Evolutionary conservation across 345 rosid species (phyloP).

Genomic region (Lepidium africanum): DNA sequence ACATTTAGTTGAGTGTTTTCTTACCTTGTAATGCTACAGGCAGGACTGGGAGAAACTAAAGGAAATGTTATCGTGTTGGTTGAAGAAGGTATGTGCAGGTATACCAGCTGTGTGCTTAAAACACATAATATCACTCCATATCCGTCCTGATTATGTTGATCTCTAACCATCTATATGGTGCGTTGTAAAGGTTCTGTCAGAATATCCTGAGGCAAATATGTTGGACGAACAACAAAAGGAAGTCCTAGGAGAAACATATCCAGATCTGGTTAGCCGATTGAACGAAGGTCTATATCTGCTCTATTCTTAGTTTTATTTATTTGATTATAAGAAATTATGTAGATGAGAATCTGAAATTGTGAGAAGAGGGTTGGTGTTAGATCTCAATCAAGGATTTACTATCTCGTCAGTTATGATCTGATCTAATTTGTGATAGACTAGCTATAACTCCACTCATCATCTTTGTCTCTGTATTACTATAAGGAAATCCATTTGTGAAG

Average conservation of each 20-base stretch:
- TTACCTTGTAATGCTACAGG: conserved; percentile 37
- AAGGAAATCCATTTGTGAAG: not conserved
- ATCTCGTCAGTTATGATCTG: not conserved
- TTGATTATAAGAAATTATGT: not conserved
- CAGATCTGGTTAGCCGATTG: conserved; percentile 51
- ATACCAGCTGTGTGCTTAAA: conserved; percentile 31
- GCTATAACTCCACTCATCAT: not conserved
- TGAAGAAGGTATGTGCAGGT: conserved; percentile 98
- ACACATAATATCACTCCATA: not conserved
- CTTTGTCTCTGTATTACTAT: not conserved
- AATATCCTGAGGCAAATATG: conserved; percentile 79
- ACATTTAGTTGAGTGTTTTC: not conserved
- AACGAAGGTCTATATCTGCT: conserved; percentile 54
- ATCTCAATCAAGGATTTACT: not conserved
- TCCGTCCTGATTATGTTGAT: not conserved
- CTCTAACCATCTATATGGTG: conserved; percentile 20
- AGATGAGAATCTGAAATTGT: not conserved
- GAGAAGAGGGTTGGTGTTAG: not conserved
- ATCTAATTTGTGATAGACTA: not conserved
- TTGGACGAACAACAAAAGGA: conserved; percentile 51
- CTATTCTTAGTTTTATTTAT: conserved; percentile 7
- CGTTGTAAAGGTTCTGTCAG: conserved; percentile 56
- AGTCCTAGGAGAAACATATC: conserved; percentile 61
- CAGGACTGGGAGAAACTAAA: conserved; percentile 81
- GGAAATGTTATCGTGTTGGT: conserved; percentile 60